Evolutionary conservation across 768 basidiomycete species (phyloP).

Genomic region (Roridomyces roridus): DNA sequence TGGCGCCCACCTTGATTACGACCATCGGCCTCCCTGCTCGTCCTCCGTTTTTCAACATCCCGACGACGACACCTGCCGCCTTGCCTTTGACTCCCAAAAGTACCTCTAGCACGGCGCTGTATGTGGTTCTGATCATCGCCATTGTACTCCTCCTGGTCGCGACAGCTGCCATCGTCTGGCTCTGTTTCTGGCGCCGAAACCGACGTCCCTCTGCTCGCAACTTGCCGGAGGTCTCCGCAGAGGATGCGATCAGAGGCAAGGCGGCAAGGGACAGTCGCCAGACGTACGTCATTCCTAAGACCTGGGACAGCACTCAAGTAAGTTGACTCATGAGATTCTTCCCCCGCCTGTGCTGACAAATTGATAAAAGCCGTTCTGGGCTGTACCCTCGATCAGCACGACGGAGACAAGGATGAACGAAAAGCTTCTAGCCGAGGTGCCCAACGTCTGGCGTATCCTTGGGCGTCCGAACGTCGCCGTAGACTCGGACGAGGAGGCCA

Average conservation of each 20-base stretch:
- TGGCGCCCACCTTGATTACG: not conserved
- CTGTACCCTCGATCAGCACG: not conserved
- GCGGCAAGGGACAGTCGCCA: not conserved
- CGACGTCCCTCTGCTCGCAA: not conserved
- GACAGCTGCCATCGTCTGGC: not conserved
- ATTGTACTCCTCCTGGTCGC: constrained; percentile 4
- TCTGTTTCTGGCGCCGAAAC: constrained; percentile 6
- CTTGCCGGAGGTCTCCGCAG: not conserved
- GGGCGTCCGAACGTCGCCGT: constrained; percentile 18
- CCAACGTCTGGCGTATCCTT: constrained; percentile 14
- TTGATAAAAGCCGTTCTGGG: constrained; percentile 6
- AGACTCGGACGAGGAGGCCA: not conserved
- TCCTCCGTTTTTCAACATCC: constrained; percentile 2
- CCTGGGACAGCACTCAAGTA: not conserved
- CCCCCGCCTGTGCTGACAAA: not conserved
- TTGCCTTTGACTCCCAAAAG: not conserved
- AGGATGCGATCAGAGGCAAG: not conserved
- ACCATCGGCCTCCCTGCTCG: not conserved
- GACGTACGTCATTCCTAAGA: not conserved
- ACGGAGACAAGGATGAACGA: constrained; percentile 4
- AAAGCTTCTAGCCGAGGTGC: constrained; percentile 7
- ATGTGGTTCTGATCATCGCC: constrained; percentile 1
- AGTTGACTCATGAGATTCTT: not conserved
- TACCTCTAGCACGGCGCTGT: not conserved
- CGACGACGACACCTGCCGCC: not conserved